Evolutionary conservation across 768 basidiomycete genomes (phyloP), one percentile per base, ranked within the genome.

Genomic region (Trametes gibbosa): DNA sequence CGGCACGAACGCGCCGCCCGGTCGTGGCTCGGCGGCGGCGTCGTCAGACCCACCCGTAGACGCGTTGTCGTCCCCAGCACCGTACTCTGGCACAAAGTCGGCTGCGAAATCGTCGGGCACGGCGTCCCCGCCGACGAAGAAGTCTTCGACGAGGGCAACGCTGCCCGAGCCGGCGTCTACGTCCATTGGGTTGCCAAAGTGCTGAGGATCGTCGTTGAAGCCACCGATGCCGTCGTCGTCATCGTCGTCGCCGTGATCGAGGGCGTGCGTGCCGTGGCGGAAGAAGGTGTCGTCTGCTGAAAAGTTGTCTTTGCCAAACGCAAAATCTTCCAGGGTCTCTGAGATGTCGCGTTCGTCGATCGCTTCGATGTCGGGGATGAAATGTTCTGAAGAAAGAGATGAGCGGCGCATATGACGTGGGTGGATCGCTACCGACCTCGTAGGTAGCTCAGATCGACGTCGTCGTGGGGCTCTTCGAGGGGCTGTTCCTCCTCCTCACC

Each of bases 291-390:
- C 85, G 65, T 92, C 87, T 39, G 86, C 77, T 25, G 80, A 69
- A 65, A 81, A 82, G 7, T 79, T 73, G 66, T 88, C 82, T 50
- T 86, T 86, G 21, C 86, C 81, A 73, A 98, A 98, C 4, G 87
- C 84, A 74, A 98, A 98, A 25, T 79, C 84, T 10, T 83, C 77
- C 7, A 98, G 79, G 2, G 92, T 91, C 56, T 87, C 86, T 2
- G 90, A 89, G 53, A 98, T 94, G 29, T 84, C 85, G 63, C 81
- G 87, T 57, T 81, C 77, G 34, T 89, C 81, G 14, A 95, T 73
- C 16, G 77, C 71, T 13, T 81, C 77, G 19, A 90, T 70, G 62
- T 89, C 81, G 0, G 92, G 89, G 25, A 97, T 72, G 74, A 91
- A 95, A 46, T 87, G 79, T 68, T 74, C 87, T 89, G 62, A 5